phyloP scores from a whole-genome alignment of 306 rosid genomes.

The Vigna trinervia region DNA sequence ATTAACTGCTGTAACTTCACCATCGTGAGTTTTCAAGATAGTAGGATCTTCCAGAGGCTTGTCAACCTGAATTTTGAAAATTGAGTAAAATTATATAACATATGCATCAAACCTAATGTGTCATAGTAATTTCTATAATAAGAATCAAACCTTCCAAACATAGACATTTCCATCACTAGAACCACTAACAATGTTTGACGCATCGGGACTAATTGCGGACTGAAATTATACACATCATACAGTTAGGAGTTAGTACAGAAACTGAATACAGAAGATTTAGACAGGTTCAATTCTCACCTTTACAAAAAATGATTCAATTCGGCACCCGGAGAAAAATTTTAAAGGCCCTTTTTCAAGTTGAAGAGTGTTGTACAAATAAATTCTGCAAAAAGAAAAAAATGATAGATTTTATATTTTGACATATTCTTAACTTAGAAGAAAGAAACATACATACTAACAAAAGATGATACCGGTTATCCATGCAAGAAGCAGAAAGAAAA shows the following conservation, averaged over 20 bases:
- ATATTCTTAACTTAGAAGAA: conserved; percentile 16
- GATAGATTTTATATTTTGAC: not conserved
- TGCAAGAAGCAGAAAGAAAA: conserved; percentile 88
- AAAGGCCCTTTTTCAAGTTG: conserved; percentile 89
- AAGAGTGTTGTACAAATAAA: conserved; percentile 76
- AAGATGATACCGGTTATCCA: conserved; percentile 78
- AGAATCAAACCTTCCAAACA: conserved; percentile 80
- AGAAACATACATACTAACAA: not conserved
- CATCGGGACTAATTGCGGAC: conserved; percentile 92
- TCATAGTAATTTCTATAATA: not conserved
- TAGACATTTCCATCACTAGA: conserved; percentile 85
- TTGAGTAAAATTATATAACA: conserved; percentile 29
- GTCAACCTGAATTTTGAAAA: conserved; percentile 66
- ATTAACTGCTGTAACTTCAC: conserved; percentile 89
- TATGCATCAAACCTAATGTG: conserved; percentile 8
- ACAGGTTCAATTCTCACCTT: conserved; percentile 60
- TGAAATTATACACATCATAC: conserved; percentile 52
- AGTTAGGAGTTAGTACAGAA: conserved; percentile 25
- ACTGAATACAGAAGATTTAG: not conserved
- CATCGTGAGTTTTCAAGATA: conserved; percentile 66
- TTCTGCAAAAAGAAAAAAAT: conserved; percentile 51
- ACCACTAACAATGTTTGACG: conserved; percentile 77
- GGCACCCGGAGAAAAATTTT: conserved; percentile 76
- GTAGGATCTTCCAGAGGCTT: conserved; percentile 67
- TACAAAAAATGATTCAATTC: conserved; percentile 83